Evolutionary conservation across 225 moss, liverwort and hornwort genomes (phyloP).

Genomic region (Antitrichia curtipendula): DNA sequence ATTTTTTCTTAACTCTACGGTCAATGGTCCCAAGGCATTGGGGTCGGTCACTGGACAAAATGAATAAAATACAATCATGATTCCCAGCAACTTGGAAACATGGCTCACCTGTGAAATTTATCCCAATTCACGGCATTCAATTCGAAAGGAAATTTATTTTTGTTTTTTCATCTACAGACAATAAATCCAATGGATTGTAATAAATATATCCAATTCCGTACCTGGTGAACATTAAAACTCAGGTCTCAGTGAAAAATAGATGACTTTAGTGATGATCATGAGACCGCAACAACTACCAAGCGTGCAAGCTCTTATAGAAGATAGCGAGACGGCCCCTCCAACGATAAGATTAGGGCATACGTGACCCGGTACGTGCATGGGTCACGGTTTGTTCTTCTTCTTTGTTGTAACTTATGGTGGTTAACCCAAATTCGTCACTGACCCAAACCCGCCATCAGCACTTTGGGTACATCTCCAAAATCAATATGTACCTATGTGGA

Average conservation of each 20-base stretch:
- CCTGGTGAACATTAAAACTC: too few species aligned
- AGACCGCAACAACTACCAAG: not conserved
- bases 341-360: not conserved
- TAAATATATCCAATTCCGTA: not conserved
- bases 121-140: not conserved
- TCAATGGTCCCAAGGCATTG: not conserved
- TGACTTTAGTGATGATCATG: not conserved
- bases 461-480: not conserved
- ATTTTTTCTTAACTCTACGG: not conserved
- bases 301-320: too few species aligned
- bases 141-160: not conserved
- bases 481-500: not conserved
- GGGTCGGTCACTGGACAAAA: not conserved
- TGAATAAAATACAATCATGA: not conserved
- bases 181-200: not conserved
- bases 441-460: rapidly evolving
- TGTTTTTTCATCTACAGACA: not conserved
- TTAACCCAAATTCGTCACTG: rapidly evolving
- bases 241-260: not conserved
- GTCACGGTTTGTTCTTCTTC: too few species aligned
- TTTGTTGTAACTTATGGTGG: not conserved
- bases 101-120: not conserved
- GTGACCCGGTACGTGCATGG: rapidly evolving
- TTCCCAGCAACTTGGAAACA: not conserved
- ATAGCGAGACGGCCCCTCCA: too few species aligned